A percentile compares a stretch with the other conserved stretches of the same genome.
Conservation (phyloP, 768 basidiomycete species). For the Gymnopilus junonius region DNA sequence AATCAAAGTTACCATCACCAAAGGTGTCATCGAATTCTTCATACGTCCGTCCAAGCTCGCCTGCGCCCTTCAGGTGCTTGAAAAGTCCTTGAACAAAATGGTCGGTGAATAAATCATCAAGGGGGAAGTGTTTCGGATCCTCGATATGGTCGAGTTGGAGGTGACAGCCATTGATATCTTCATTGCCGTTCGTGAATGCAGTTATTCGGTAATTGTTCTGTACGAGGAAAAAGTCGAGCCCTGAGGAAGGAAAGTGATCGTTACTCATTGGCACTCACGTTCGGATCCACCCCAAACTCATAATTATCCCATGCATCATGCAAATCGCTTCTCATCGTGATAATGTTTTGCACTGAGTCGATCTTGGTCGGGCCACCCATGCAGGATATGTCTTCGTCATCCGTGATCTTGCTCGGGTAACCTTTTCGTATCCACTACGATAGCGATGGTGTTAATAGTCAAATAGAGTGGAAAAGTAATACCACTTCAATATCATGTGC, state of each 20-base stretch:
- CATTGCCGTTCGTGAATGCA: slow-evolving; percentile 30
- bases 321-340: slow-evolving; percentile 22
- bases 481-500: slow-evolving; percentile 20
- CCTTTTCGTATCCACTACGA: background rate
- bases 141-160: slow-evolving; percentile 31
- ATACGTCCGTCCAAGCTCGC: slow-evolving; percentile 29
- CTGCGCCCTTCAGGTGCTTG: slow-evolving; percentile 37
- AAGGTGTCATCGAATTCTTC: slow-evolving; percentile 22
- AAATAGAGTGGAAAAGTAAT: background rate
- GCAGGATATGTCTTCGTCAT: background rate
- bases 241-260: too few relatives aligned
- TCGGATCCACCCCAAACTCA: slow-evolving; percentile 25
- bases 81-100: slow-evolving; percentile 34
- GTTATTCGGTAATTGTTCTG: slow-evolving; percentile 35
- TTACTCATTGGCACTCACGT: slow-evolving; percentile 14
- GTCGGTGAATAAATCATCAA: background rate
- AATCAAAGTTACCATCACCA: background rate
- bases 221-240: too few relatives aligned
- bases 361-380: background rate
- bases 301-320: slow-evolving; percentile 25
- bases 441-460: background rate
- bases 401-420: background rate
- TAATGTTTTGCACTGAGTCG: slow-evolving; percentile 8
- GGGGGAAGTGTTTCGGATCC: slow-evolving; percentile 17
- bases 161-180: slow-evolving; percentile 26